Evolutionary conservation across 2,329 filamentous ascomycete genomes (phyloP), one percentile per base, ranked within the genome.

Genomic region (Annulohypoxylon truncatum): DNA sequence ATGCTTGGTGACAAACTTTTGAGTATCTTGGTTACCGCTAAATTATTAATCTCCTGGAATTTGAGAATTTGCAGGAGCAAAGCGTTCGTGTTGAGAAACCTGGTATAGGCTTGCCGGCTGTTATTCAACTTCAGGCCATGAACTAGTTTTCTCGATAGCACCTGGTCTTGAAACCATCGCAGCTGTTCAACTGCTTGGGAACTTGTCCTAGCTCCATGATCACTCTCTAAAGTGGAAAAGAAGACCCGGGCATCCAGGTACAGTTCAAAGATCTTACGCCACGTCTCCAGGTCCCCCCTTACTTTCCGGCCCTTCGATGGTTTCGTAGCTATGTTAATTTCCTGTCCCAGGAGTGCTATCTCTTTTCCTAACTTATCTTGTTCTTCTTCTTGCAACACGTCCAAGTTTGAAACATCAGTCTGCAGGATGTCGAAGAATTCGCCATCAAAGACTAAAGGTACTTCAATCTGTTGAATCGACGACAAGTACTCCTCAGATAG

Each of bases 21-120:
- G 56, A 97, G 80, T 54, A 97, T 97, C 78, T 97, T 97, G 31
- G 82, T 82, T 73, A 96, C 88, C 0, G 93, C 93, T 28, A 86
- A 86, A 69, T 88, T 87, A 73, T 97, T 96, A 69, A 96, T 89
- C 75, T 96, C 93, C 73, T 94, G 92, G 72, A 96, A 97, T 64
- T 90, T 89, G 69, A 97, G 83, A 54, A 91, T 91, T 66, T 90
- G 90, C n/a, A 96, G 83, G n/a, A 97, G 84, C 55, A 87, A 85
- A 22, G 87, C 82, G 75, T 97, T 97, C 72, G 96, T 84, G 50
- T 84, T 81, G 66, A 95, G 79, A 73, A 96, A 97, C 22, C 84
- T 85, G 56, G 85, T 81, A 52, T 94, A 86, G 0, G 92, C 90
- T 7, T 81, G 75, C 20, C 83, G 82, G 70, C 92, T 94, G 55